A percentile compares a stretch with the other conserved stretches of the same genome.
These are phyloP conservation scores for Sanguinoderma infundibulare DNA, from an alignment of 1,284 basidiomycete genomes.

Conservation along the genomic window DNA sequence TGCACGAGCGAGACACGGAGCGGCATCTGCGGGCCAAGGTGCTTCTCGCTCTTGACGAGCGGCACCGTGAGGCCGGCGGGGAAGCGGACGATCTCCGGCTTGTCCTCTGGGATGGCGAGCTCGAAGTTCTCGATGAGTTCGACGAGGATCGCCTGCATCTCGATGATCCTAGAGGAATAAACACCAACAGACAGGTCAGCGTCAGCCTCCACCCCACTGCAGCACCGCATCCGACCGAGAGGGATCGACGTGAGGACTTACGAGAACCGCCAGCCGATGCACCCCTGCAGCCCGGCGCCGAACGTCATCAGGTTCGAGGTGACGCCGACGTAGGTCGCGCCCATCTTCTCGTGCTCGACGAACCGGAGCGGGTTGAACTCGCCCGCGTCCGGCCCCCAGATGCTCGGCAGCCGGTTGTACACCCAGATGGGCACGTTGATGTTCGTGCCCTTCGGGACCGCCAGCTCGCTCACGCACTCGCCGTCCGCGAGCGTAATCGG, in stretches of 20 bases:
- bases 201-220: too few relatives aligned
- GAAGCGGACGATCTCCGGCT: conserved; percentile 44
- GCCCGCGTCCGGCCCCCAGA: conserved; percentile 58
- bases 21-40: conserved; percentile 40
- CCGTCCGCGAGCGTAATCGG: conserved; percentile 34
- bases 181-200: neutral
- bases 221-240: too few relatives aligned
- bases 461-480: conserved; percentile 37
- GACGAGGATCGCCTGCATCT: conserved; percentile 54
- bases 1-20: conserved; percentile 20
- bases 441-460: conserved; percentile 38
- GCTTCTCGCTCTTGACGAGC: conserved; percentile 49
- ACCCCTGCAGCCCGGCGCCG: conserved; percentile 27
- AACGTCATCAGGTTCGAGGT: conserved; percentile 51
- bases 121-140: conserved; percentile 54
- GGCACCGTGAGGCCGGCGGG: conserved; percentile 48
- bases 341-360: conserved; percentile 44
- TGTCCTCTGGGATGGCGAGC: conserved; percentile 40
- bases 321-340: conserved; percentile 49
- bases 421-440: conserved; percentile 39
- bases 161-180: conserved; percentile 49
- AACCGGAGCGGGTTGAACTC: conserved; percentile 57
- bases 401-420: conserved; percentile 44
- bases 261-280: conserved; percentile 53
- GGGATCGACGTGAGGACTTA: too few relatives aligned